Conservation (phyloP, 805 yeast genomes). For the Lipomyces kockii region DNA sequence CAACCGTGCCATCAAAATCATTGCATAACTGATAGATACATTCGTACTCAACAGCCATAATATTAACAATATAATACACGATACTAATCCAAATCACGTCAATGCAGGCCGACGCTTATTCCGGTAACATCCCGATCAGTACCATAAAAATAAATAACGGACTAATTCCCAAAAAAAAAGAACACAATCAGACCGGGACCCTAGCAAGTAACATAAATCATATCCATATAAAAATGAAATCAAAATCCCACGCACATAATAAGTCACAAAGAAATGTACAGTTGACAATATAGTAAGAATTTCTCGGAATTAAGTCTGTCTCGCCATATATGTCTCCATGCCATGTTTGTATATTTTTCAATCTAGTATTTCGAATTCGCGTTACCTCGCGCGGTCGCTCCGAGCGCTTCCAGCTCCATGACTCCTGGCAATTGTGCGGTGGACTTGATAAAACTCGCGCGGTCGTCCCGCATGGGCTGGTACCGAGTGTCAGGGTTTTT, state of each 20-base stretch:
- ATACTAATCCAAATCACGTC: neutral
- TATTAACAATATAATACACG: neutral
- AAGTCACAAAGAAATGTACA: neutral
- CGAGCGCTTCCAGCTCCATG: conserved; percentile 72
- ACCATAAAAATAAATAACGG: neutral
- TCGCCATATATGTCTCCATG: neutral
- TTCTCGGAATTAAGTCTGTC: neutral
- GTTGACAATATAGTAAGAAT: neutral
- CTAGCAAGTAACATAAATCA: neutral
- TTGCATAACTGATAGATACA: neutral
- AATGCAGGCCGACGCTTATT: neutral
- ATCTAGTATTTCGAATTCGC: neutral
- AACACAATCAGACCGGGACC: neutral
- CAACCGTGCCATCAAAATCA: neutral
- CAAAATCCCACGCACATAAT: neutral
- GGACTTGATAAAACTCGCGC: conserved; percentile 80
- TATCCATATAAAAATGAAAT: neutral
- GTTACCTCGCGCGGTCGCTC: conserved; percentile 52
- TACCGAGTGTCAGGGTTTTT: conserved; percentile 95
- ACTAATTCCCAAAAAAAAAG: neutral
- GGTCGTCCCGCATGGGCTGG: conserved; percentile 95
- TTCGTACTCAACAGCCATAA: too few relatives aligned
- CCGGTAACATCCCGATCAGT: neutral
- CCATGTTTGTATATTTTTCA: neutral
- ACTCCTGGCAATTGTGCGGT: conserved; percentile 47